Base-by-base conservation (phyloP, 371 early-diverging fungal genomes). In the Mortierella polycephala region DNA sequence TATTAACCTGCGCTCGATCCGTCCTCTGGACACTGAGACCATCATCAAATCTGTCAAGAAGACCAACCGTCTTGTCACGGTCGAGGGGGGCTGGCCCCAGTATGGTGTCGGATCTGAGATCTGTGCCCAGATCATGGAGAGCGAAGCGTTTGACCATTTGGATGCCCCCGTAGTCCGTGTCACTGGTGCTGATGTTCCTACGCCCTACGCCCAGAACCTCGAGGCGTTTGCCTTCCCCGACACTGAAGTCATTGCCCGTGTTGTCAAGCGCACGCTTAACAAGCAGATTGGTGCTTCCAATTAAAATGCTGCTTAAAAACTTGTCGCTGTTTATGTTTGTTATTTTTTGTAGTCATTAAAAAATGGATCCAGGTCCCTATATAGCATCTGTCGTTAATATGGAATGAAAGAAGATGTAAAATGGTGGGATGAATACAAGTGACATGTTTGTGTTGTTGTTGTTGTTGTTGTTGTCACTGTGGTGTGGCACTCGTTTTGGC, bases 51-150 rank as follows among this genome's bases (percentile, higher is more conserved):
- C 95, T 1, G 91, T 99, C 79, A 97, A 95, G 89, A 99, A 99
- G 92, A 99, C 99, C 82, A 96, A 97, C 91, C 95, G 91, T 81
- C 84, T 99, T 56, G 90, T 99, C 67, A 95, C 99, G 42, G 99
- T 99, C 62, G 99, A 99, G 83, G 96, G 95, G 75, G 97, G 96
- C 55, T 99, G 97, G 97, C 99, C 99, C 56, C 88, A 91, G 83
- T 99, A 93, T 76, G 96, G 99, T 76, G 93, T 99, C 60, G 99
- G 99, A 62, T 92, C 95, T 51, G 99, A 99, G 86, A 94, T 99
- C 74, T 89, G 95, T 73, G 98, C 98, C 57, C 94, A 94, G 84
- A 92, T 98, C 74, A 94, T 97, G 94, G 98, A 98, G 88, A 88
- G 89, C 54, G 96, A 97, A 69, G 98, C 93, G 46, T 99, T 98